phyloP scores from a whole-genome alignment of 371 early-diverging fungal genomes.

The Cokeromyces recurvatus region DNA sequence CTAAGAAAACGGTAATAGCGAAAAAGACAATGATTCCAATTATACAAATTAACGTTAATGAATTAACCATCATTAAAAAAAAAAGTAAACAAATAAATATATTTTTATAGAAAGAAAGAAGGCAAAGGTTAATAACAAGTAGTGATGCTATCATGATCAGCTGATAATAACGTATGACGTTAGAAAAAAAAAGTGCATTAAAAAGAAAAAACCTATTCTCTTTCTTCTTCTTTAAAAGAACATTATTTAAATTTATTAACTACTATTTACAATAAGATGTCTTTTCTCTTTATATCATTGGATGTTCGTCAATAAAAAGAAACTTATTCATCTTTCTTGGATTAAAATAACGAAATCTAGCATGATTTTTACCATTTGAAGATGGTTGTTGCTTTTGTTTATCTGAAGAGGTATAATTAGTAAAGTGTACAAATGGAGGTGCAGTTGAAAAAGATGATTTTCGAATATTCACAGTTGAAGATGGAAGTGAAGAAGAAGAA shows the following conservation, averaged over 20 bases:
- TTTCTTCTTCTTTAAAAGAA: no score
- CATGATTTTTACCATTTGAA: constrained; percentile 20
- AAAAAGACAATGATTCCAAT: constrained; percentile 32
- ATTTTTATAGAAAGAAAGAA: no score
- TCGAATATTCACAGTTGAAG: constrained; percentile 1
- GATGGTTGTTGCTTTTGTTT: neutral
- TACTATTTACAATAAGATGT: no score
- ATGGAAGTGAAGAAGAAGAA: neutral
- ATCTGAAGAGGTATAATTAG: constrained; percentile 10
- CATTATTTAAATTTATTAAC: no score
- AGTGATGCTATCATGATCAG: no score
- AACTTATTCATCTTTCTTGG: constrained; percentile 52
- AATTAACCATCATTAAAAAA: constrained; percentile 27
- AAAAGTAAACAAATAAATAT: no score
- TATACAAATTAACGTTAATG: constrained; percentile 35
- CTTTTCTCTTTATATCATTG: constrained; percentile 27
- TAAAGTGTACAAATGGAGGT: constrained; percentile 20
- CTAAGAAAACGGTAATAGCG: constrained; percentile 21
- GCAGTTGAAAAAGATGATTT: constrained; percentile 14
- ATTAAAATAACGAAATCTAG: constrained; percentile 49
- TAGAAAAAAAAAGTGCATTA: no score
- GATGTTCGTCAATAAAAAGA: constrained; percentile 49
- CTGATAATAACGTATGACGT: no score
- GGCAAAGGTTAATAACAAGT: no score
- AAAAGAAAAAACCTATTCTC: no score